Percentiles rank a stretch among this genome's conserved stretches.
Conservation (phyloP, 2,329 filamentous ascomycete genomes). For the Alternaria metachromatica region DNA sequence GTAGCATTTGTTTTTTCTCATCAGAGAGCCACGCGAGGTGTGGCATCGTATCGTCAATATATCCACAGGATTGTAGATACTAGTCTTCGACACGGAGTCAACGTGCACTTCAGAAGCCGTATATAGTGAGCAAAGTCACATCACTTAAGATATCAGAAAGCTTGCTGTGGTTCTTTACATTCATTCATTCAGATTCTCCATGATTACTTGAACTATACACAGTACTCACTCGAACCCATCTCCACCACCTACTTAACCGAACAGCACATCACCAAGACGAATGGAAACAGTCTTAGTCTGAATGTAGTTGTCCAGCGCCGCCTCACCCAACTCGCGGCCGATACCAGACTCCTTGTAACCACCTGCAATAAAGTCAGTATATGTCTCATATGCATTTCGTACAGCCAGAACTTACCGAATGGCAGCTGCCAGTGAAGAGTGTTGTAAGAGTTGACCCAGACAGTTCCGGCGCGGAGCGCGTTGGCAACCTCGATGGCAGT, state of each 20-base stretch:
- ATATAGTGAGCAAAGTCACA: too few species aligned
- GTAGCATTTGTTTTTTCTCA: too few species aligned
- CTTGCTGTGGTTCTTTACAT: conserved; percentile 12
- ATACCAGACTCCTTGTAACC: conserved; percentile 59
- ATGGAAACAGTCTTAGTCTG: conserved; percentile 55
- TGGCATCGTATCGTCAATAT: too few species aligned
- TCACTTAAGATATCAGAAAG: too few species aligned
- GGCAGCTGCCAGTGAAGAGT: conserved; percentile 70
- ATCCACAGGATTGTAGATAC: too few species aligned
- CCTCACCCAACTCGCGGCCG: conserved; percentile 59
- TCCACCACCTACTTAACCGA: conserved; percentile 48
- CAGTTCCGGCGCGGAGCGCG: conserved; percentile 71
- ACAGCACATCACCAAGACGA: conserved; percentile 58
- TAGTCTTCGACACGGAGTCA: too few species aligned
- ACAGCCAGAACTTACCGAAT: conserved; percentile 45
- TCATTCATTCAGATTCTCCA: conserved; percentile 11
- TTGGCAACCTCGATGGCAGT: conserved; percentile 79
- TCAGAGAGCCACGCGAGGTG: too few species aligned
- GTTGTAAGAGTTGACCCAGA: conserved; percentile 76
- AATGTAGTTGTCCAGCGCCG: conserved; percentile 56
- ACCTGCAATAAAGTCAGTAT: neutral
- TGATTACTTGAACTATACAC: conserved; percentile 17
- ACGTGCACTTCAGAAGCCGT: too few species aligned
- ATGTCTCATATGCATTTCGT: neutral
- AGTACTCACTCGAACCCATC: conserved; percentile 7